These are phyloP conservation scores for Sanguinoderma infundibulare DNA, from an alignment of 1,284 basidiomycete genomes.

Conservation along the genomic window DNA sequence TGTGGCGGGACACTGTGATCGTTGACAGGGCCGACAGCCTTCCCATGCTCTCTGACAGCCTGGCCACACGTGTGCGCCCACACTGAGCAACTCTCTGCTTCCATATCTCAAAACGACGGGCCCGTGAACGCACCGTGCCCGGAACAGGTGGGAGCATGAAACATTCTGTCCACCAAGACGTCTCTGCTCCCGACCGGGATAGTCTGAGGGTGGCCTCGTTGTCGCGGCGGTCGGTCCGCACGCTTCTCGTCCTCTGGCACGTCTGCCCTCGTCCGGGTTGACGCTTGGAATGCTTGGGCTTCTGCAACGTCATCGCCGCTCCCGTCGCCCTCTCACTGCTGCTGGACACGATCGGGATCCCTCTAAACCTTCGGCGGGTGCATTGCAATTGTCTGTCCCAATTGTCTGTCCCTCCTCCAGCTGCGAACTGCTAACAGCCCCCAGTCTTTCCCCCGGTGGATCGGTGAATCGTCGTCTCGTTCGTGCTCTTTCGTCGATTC, in stretches of 20 bases:
- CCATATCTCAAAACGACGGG: conserved; percentile 5
- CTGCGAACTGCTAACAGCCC: conserved; percentile 4
- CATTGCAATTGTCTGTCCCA: neutral
- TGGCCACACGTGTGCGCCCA: conserved; percentile 1
- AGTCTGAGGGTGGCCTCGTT: conserved; percentile 5
- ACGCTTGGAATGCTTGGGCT: conserved; percentile 4
- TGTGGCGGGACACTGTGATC: neutral
- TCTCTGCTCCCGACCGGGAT: conserved; percentile 5
- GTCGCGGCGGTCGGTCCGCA: conserved; percentile 8
- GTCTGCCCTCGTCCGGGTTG: neutral
- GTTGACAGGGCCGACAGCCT: conserved; percentile 3
- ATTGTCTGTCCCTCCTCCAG: neutral
- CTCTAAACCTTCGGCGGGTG: neutral
- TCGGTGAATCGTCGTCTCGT: neutral
- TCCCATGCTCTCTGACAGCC: conserved; percentile 1
- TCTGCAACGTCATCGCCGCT: conserved; percentile 2
- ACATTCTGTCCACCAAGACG: neutral
- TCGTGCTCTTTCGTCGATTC: neutral
- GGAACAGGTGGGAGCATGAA: neutral
- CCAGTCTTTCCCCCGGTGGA: neutral
- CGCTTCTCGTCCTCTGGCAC: neutral
- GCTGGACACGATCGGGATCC: neutral
- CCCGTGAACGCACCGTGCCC: conserved; percentile 5
- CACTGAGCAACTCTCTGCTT: neutral
- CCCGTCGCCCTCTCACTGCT: neutral